Base-by-base conservation (phyloP, 75 land plant species). In the Pinus albicaulis region DNA sequence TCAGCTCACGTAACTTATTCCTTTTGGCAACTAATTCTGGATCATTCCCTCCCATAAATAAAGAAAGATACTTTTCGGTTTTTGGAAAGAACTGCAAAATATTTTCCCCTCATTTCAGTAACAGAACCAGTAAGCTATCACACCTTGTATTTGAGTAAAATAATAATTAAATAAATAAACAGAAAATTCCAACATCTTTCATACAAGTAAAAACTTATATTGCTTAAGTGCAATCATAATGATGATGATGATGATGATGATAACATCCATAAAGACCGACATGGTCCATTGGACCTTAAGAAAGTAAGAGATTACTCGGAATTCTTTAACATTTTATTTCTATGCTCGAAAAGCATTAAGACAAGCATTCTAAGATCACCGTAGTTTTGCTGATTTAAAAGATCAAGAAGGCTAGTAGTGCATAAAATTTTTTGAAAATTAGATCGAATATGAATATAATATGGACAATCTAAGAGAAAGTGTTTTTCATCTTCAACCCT, bases 71-170 rank as follows among this genome's bases (percentile, higher is more conserved):
- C 79, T 92, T 98, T 70, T 95, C 99, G 17, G 89, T 89, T 85
- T 98, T 98, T 24, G 99, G 99, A 76, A 95, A 98, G 70, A 98
- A 98, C 99, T 98, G 96, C 86, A 86, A 41, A 58, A 28, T 55
- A 24, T 34, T 24, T 69, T 3, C 41, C 57, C 17, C 52, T 55
- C 56, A 44, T 55, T 44, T 55, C 26, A 72, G 36, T 55, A 72
- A 14, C 34, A 72, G 57, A 25, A 13, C 3, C 13, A 41, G 23
- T 41, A 2, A 41, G 11, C n/a, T 4, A 41, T 68, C 53, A 68
- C 41, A n/a, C 53, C 53, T 0, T 22, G 41, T 23, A 68, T 10
- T 23, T 68, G 53, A n/a, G n/a, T 16, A 5, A 7, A 12, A 3
- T 8, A 20, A 68, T 11, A 12, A 68, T 36, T 68, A 38, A 41